These are phyloP conservation scores for Chaetomium tenue DNA, from an alignment of 495 filamentous ascomycete genomes.

Conservation along the genomic window DNA sequence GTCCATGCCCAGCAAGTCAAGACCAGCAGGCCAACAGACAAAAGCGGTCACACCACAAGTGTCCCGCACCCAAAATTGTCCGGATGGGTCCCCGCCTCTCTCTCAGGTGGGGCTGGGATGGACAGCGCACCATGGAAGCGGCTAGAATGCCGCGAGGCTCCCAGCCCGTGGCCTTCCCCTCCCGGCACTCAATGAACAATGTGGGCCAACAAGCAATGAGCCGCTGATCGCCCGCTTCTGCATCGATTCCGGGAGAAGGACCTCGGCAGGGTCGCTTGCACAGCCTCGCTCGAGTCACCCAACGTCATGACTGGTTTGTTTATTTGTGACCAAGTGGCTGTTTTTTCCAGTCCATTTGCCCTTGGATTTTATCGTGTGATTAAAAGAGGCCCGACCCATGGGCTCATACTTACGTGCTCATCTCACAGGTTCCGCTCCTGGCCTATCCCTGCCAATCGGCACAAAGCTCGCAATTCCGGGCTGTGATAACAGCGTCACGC, in stretches of 20 bases:
- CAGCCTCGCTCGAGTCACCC: conserved; percentile 4
- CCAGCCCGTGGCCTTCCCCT: background rate
- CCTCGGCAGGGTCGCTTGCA: conserved; percentile 5
- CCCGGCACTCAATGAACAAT: background rate
- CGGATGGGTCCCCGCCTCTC: conserved; percentile 3
- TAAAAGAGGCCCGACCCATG: conserved; percentile 1
- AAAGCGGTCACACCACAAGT: conserved; percentile 1
- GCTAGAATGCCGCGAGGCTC: conserved; percentile 26
- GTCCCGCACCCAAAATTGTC: conserved; percentile 4
- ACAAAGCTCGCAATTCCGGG: background rate
- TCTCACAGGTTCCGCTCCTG: conserved; percentile 12
- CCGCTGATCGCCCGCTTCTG: background rate
- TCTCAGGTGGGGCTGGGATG: conserved; percentile 14
- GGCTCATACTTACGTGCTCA: conserved; percentile 9
- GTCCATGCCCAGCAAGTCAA: background rate
- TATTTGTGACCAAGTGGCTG: background rate
- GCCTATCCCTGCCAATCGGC: conserved; percentile 16
- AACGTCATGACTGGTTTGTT: background rate
- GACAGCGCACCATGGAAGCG: conserved; percentile 30
- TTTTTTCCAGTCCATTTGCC: conserved; percentile 10
- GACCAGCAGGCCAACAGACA: background rate
- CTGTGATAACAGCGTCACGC: conserved; percentile 14
- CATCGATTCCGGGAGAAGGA: conserved; percentile 4
- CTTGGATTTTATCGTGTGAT: background rate
- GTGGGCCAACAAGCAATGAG: background rate